These are phyloP conservation scores for Prunus campanulata DNA, from an alignment of 306 rosid species.

Conservation along the genomic window DNA sequence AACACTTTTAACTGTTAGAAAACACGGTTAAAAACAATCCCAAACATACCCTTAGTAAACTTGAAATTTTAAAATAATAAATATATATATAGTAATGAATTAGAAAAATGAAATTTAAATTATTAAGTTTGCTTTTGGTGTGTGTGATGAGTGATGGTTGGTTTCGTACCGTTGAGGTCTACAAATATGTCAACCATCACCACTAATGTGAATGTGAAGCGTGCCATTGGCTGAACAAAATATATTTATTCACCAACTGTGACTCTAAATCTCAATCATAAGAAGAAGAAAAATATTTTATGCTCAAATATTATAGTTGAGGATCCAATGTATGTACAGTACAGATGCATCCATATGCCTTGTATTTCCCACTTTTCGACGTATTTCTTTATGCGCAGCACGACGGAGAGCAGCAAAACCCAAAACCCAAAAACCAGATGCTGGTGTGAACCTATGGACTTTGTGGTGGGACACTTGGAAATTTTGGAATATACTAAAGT, in stretches of 20 bases:
- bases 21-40: no score
- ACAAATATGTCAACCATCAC: slow-evolving; percentile 6
- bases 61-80: not conserved
- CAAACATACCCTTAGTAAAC: not conserved
- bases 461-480: not conserved
- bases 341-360: not conserved
- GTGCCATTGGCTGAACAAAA: not conserved
- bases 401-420: not conserved
- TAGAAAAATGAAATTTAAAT: not conserved
- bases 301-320: not conserved
- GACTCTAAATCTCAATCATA: not conserved
- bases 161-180: not conserved
- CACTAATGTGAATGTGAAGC: not conserved
- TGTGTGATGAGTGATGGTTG: not conserved
- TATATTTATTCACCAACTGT: not conserved
- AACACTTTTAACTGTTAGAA: no score
- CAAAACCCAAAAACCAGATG: slow-evolving; percentile 2
- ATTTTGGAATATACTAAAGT: not conserved
- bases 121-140: not conserved
- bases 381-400: not conserved
- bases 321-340: slow-evolving; percentile 19
- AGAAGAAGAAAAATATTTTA: not conserved
- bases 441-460: slow-evolving; percentile 27
- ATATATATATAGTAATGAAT: not conserved
- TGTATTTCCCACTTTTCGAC: not conserved